Base-by-base conservation (phyloP, 208 protist species). In the Angomonas ambiguus region DNA sequence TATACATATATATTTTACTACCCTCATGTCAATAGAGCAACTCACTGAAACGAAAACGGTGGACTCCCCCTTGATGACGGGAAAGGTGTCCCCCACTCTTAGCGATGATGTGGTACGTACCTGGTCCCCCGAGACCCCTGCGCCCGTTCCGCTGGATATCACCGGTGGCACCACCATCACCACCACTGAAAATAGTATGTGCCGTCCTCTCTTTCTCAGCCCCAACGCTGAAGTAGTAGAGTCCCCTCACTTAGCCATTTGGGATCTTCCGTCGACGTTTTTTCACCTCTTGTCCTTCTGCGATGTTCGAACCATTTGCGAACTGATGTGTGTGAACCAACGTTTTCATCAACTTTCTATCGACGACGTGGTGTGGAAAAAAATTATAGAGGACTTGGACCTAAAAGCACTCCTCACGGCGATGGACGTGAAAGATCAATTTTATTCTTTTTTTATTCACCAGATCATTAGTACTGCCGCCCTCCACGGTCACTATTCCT, bases 401-500 rank as follows among this genome's bases (percentile, higher is more conserved):
- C 65, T 92, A 33, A 25, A 71, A 11, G 71, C 77, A 8, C 71
- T 92, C 56, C 77, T 88, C 33, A 20, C 33, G 11, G 57, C 60
- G 0, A 76, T 74, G 48, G 51, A 73, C 25, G 65, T 73, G 16
- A 25, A 16, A n/a, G 6, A 57, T 25, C 25, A 75, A 33, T 85
- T 72, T 65, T 90, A 91, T 63, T n/a, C 28, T 61, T 94, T 87
- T 61, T 91, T 91, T 69, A 13, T 90, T 18, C 22, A 84, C 18
- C 63, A 88, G 25, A 61, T 94, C 56, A 74, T 91, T 62, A 90
- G 82, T 0, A 87, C 84, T 24, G 70, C 69, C 18, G 84, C 84
- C 0, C 51, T 94, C 51, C 77, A 87, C 58, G 84, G 87, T 6
- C 73, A 87, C 56, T 94, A 94, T 65, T 78, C 62, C 24, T 91